Conservation (phyloP, 805 yeast genomes). For the Candida coleopterorum region DNA sequence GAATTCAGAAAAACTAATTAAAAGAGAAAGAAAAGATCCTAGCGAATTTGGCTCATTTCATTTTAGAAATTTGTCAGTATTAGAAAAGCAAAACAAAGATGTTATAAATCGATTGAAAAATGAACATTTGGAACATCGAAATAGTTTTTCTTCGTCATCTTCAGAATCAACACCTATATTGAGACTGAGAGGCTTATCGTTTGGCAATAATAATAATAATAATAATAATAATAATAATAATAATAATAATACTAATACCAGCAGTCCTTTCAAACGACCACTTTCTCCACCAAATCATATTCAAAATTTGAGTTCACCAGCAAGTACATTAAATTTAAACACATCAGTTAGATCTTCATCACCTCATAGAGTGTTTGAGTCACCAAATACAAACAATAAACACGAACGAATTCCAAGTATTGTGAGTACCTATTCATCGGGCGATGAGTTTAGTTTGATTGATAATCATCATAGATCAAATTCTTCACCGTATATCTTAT, state of each 20-base stretch:
- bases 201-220: constrained; percentile 14
- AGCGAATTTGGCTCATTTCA: constrained; percentile 89
- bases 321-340: constrained; percentile 1
- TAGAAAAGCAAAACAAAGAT: constrained; percentile 92
- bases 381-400: constrained; percentile 11
- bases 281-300: constrained; percentile 31
- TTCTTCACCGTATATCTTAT: constrained; percentile 5
- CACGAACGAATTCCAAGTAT: constrained; percentile 31
- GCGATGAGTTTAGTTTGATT: constrained; percentile 21
- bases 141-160: constrained; percentile 41
- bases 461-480: constrained; percentile 6
- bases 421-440: constrained; percentile 25
- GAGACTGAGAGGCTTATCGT: constrained; percentile 34
- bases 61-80: constrained; percentile 80
- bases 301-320: constrained; percentile 1
- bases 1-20: constrained; percentile 10
- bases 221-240: constrained; percentile 11
- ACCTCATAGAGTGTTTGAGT: constrained; percentile 21
- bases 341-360: constrained; percentile 18
- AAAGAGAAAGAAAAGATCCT: constrained; percentile 68
- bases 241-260: constrained; percentile 7
- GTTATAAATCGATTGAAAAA: constrained; percentile 80
- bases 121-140: constrained; percentile 67
- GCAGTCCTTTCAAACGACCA: constrained; percentile 42
- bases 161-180: constrained; percentile 37